Evolutionary conservation across 441 rosid species (phyloP).

Genomic region (Macaranga tanarius): DNA sequence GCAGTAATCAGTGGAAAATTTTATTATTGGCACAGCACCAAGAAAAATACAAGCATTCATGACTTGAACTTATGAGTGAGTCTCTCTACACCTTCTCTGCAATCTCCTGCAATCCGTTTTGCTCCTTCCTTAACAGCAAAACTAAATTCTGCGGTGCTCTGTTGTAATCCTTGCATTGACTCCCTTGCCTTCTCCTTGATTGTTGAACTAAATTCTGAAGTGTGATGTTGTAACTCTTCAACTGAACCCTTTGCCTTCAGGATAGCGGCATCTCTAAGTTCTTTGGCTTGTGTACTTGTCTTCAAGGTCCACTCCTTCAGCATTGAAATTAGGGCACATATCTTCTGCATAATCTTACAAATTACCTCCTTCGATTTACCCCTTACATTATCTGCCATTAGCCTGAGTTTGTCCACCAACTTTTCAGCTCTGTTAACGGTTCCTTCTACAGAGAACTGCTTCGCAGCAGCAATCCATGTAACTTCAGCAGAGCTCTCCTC

Average conservation of each 20-base stretch:
- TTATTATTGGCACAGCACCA: slow-evolving; percentile 17
- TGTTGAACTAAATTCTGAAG: slow-evolving; percentile 39
- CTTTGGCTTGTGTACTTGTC: slow-evolving; percentile 38
- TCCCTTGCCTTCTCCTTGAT: slow-evolving; percentile 48
- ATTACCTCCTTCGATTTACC: slow-evolving; percentile 65
- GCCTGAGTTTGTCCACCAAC: slow-evolving; percentile 60
- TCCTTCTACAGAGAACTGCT: slow-evolving; percentile 53
- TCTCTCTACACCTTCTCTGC: slow-evolving; percentile 70
- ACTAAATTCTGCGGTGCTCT: slow-evolving; percentile 42
- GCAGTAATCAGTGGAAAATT: slow-evolving; percentile 16
- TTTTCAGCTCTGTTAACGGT: slow-evolving; percentile 64
- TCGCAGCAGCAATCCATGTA: slow-evolving; percentile 58
- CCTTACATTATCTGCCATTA: slow-evolving; percentile 47
- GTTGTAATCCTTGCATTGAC: slow-evolving; percentile 56
- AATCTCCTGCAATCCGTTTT: slow-evolving; percentile 69
- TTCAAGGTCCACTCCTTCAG: slow-evolving; percentile 44
- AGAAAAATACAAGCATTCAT: slow-evolving; percentile 21
- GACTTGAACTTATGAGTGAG: slow-evolving; percentile 72
- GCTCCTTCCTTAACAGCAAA: slow-evolving; percentile 55
- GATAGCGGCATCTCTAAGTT: slow-evolving; percentile 38
- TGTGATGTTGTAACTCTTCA: slow-evolving; percentile 50
- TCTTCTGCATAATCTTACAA: slow-evolving; percentile 42
- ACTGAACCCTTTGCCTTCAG: slow-evolving; percentile 42
- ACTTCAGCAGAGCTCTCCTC: slow-evolving; percentile 61
- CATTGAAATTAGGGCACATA: slow-evolving; percentile 40